Conservation (phyloP, 75 land plant species). For the Cupressus sempervirens region DNA sequence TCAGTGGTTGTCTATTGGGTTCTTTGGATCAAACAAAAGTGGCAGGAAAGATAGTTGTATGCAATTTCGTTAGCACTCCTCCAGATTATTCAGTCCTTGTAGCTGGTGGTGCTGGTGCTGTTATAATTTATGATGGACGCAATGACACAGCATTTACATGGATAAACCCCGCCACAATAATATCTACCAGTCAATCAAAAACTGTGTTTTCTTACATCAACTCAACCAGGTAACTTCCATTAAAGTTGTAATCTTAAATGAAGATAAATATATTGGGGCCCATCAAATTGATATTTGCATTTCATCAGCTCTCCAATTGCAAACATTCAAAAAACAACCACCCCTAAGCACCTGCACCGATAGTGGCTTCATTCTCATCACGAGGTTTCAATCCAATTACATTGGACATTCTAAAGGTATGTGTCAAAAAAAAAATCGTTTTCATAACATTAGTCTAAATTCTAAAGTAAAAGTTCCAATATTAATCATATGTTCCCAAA, state of each 20-base stretch:
- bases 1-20: conserved; percentile 15
- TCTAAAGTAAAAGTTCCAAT: too few relatives aligned
- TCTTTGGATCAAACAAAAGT: conserved; percentile 27
- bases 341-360: conserved; percentile 26
- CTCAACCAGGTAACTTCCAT: conserved; percentile 18
- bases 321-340: not conserved
- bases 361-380: conserved; percentile 62
- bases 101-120: conserved; percentile 33
- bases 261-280: not conserved
- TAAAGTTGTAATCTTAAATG: not conserved
- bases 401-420: conserved; percentile 41
- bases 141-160: not conserved
- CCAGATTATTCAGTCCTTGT: not conserved
- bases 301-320: not conserved
- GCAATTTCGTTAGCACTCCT: not conserved
- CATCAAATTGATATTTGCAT: not conserved
- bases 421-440: too few relatives aligned
- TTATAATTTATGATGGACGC: not conserved
- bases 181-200: not conserved
- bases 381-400: conserved; percentile 42
- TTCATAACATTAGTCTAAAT: too few relatives aligned
- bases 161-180: conserved; percentile 8
- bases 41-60: conserved; percentile 28
- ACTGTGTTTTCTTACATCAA: conserved; percentile 22
- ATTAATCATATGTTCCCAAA: too few relatives aligned